Conservation (phyloP, 2,329 filamentous ascomycete species). For the Ophiostoma perfectum region DNA sequence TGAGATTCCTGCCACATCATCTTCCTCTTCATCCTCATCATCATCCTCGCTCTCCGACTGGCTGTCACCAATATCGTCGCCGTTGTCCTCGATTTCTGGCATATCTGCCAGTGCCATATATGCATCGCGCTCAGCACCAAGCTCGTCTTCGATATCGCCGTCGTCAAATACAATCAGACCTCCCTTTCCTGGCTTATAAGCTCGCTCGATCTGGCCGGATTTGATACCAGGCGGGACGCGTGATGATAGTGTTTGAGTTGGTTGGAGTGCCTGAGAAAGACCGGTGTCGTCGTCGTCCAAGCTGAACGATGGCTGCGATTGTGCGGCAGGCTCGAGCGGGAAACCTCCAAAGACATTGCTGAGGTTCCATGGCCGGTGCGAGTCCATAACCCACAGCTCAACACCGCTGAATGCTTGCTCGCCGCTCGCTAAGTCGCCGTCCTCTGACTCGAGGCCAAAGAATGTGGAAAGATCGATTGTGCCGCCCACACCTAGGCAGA, state of each 20-base stretch:
- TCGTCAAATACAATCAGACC: conserved; percentile 95
- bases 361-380: conserved; percentile 89
- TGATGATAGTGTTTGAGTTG: conserved; percentile 33
- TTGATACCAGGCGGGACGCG: conserved; percentile 60
- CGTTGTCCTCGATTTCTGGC: conserved; percentile 71
- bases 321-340: conserved; percentile 43
- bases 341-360: conserved; percentile 84
- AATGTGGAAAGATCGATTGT: conserved; percentile 80
- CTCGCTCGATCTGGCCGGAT: conserved; percentile 63
- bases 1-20: conserved; percentile 30
- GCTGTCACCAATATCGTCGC: conserved; percentile 56
- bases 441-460: conserved; percentile 66
- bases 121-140: conserved; percentile 68
- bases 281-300: conserved; percentile 27
- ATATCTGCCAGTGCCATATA: conserved; percentile 84
- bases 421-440: conserved; percentile 39
- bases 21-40: conserved; percentile 42
- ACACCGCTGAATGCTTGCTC: conserved; percentile 64
- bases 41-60: conserved; percentile 70
- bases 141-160: conserved; percentile 83
- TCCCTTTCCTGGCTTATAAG: conserved; percentile 72
- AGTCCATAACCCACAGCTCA: conserved; percentile 91
- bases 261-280: conserved; percentile 34
- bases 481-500: conserved; percentile 89
- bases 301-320: not conserved